Percentiles rank a stretch among this genome's conserved stretches.
These are phyloP conservation scores for Chiua sp. DNA, from an alignment of 1,284 basidiomycete species.

Conservation along the genomic window DNA sequence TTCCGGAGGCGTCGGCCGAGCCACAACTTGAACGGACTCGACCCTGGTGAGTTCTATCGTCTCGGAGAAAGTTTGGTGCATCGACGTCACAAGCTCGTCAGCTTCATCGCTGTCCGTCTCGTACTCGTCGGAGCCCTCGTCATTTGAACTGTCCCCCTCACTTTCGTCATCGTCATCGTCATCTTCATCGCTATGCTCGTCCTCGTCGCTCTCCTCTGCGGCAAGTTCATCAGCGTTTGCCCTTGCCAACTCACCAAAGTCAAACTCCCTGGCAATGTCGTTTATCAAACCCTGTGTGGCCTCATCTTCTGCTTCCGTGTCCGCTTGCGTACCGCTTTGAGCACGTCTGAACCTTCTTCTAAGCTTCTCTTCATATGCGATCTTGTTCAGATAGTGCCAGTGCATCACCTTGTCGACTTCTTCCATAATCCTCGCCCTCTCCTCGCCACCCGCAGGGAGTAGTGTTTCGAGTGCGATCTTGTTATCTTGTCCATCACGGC, in stretches of 20 bases:
- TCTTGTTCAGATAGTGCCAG: slow-evolving; percentile 93
- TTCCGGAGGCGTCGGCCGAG: slow-evolving; percentile 3
- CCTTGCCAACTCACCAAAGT: slow-evolving; percentile 77
- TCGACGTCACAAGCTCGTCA: slow-evolving; percentile 33
- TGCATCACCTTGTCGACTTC: slow-evolving; percentile 89
- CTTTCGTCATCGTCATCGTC: slow-evolving; percentile 43
- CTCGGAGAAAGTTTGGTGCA: slow-evolving; percentile 1
- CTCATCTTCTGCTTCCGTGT: slow-evolving; percentile 74
- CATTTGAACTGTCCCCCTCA: slow-evolving; percentile 49
- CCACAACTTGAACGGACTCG: slow-evolving; percentile 4
- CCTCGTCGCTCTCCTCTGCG: slow-evolving; percentile 76
- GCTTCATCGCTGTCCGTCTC: slow-evolving; percentile 41
- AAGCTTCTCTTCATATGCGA: slow-evolving; percentile 89
- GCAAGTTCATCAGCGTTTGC: slow-evolving; percentile 83
- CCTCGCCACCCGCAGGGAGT: slow-evolving; percentile 79
- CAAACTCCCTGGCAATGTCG: slow-evolving; percentile 78
- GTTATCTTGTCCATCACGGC: slow-evolving; percentile 5
- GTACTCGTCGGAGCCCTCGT: slow-evolving; percentile 49
- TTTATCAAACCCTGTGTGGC: slow-evolving; percentile 81
- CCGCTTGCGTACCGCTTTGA: slow-evolving; percentile 43
- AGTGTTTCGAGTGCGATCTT: slow-evolving; percentile 83
- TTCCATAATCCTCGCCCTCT: slow-evolving; percentile 75
- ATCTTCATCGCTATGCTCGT: slow-evolving; percentile 49
- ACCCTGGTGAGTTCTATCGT: neutral
- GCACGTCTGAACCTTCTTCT: slow-evolving; percentile 76